Evolutionary conservation across 2,329 filamentous ascomycete species (phyloP).

Genomic region (Arthrobotrys musiformis): DNA sequence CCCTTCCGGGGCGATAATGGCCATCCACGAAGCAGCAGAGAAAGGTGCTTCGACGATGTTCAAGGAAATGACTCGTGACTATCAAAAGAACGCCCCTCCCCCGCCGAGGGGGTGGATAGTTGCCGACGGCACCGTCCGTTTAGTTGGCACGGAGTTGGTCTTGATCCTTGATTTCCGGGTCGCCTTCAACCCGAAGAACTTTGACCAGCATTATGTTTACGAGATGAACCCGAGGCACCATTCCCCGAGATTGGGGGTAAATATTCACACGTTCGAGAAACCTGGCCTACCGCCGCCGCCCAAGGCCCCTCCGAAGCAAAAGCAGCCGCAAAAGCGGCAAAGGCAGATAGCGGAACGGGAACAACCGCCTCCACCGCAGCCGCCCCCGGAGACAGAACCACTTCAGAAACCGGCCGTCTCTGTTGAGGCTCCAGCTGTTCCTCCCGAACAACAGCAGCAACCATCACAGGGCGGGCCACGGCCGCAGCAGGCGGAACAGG

Average conservation of each 20-base stretch:
- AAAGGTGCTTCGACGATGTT: conserved; percentile 17
- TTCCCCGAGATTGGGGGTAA: conserved; percentile 1
- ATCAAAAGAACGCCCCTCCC: conserved; percentile 35
- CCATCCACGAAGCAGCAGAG: conserved; percentile 42
- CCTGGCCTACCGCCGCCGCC: conserved; percentile 29
- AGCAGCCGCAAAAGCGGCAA: conserved; percentile 6
- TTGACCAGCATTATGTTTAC: conserved; percentile 37
- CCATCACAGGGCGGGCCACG: conserved; percentile 10
- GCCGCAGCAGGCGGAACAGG: conserved; percentile 18
- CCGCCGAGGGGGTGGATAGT: conserved; percentile 48
- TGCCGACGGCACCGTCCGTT: conserved; percentile 41
- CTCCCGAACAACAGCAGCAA: conserved; percentile 25
- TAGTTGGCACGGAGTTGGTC: conserved; percentile 42
- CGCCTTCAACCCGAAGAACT: conserved; percentile 52
- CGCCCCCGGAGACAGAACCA: neutral
- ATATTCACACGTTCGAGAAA: conserved; percentile 35
- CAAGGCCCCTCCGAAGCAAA: conserved; percentile 19
- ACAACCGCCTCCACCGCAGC: conserved; percentile 1
- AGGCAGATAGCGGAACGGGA: conserved; percentile 8
- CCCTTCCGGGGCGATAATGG: conserved; percentile 43
- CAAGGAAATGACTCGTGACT: conserved; percentile 40
- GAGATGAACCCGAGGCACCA: conserved; percentile 31
- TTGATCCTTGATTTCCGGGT: conserved; percentile 49
- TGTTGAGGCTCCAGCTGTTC: conserved; percentile 4
- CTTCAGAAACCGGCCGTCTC: conserved; percentile 10